Base-by-base conservation (phyloP, 2,329 filamentous ascomycete genomes). In the Ophiocordyceps camponoti-rufipedis region DNA sequence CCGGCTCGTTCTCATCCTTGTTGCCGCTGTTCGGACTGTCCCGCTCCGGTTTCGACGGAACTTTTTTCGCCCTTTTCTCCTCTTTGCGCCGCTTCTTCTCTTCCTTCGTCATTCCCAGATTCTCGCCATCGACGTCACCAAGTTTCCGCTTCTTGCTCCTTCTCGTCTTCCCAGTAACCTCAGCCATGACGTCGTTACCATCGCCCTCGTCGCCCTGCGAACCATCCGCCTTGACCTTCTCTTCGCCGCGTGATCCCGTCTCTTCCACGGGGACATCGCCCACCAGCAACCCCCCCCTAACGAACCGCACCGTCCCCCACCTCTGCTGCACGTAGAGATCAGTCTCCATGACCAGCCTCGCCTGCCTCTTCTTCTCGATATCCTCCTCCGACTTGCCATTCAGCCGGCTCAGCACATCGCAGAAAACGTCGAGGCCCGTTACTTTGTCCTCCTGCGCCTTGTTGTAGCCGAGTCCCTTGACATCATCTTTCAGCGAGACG, bases 401-500 rank as follows among this genome's bases (percentile, higher is more conserved):
- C 47, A 98, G 65, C 45, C 91, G 72, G 19, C 89, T 88, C 18
- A 98, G 68, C 5, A 98, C 67, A 51, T 85, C 85, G 56, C 88
- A 85, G 53, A 96, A 86, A 16, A 81, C 82, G 57, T 88, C 84
- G 35, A 96, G 71, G 0, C 89, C 91, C 19, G 89, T 93, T 50
- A 86, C 77, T 57, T 85, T 76, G 52, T 86, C 80, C 52, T 81
- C 79, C 54, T 77, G 78, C 46, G 80, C 81, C 50, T 77, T 71
- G 60, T 82, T 82, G 51, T 88, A 91, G 29, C 91, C 91, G 41
- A 98, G 69, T 3, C 91, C 91, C 41, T 94, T 75, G 54, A 81
- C 93, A 59, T 96, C 87, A 57, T 96, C 88, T 58, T 94, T 94
- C 50, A 95, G 65, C 29, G 78, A 65, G 38, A 94, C 84, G 48